phyloP scores from a whole-genome alignment of 2,329 filamentous ascomycete species.

The Penicillium italicum region DNA sequence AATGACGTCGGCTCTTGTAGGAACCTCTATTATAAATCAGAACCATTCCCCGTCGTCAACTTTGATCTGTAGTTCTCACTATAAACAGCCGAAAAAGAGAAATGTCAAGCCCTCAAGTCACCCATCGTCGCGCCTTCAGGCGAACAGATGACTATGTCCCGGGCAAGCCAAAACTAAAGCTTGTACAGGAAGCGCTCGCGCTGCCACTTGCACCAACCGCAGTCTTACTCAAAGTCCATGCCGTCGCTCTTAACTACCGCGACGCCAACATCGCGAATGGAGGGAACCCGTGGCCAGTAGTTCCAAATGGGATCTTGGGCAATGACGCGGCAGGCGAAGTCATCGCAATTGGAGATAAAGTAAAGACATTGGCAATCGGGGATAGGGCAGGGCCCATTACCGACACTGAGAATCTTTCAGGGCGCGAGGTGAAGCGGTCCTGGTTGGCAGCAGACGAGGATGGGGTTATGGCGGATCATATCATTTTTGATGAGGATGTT shows the following conservation, averaged over 20 bases:
- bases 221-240: slow-evolving; percentile 24
- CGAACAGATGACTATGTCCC: slow-evolving; percentile 35
- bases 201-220: slow-evolving; percentile 30
- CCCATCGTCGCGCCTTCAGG: slow-evolving; percentile 28
- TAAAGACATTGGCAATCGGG: slow-evolving; percentile 31
- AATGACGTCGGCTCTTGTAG: neutral
- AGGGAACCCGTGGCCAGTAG: slow-evolving; percentile 43
- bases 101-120: neutral
- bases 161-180: slow-evolving; percentile 33
- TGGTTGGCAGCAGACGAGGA: slow-evolving; percentile 48
- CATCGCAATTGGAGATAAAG: slow-evolving; percentile 37
- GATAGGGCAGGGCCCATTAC: slow-evolving; percentile 40
- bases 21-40: slow-evolving; percentile 1
- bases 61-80: neutral
- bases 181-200: slow-evolving; percentile 34
- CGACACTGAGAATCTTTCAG: slow-evolving; percentile 43
- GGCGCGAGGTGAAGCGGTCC: slow-evolving; percentile 35
- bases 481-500: slow-evolving; percentile 41
- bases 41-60: neutral
- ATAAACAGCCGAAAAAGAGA: neutral
- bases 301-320: slow-evolving; percentile 31
- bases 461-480: slow-evolving; percentile 42
- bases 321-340: slow-evolving; percentile 46
- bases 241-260: slow-evolving; percentile 25
- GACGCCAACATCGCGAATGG: slow-evolving; percentile 28